These are phyloP conservation scores for Syzygium malaccense DNA, from an alignment of 441 rosid genomes.

Conservation along the genomic window DNA sequence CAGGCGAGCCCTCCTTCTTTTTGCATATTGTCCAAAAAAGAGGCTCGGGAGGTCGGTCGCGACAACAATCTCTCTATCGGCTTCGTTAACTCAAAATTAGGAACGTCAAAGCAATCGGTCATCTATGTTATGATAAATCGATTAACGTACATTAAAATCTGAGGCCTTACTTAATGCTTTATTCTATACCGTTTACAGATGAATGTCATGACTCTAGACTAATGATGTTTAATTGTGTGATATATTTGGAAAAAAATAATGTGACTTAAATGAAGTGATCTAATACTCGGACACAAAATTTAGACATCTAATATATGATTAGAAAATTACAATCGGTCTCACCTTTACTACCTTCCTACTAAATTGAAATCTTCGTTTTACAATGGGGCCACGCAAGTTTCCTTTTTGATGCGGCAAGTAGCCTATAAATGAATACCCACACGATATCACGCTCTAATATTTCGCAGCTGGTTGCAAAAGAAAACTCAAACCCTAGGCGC, in stretches of 20 bases:
- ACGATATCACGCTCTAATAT: background rate
- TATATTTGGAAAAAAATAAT: background rate
- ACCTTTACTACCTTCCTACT: too few relatives aligned
- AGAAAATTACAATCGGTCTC: too few relatives aligned
- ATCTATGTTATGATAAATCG: background rate
- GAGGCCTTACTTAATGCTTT: background rate
- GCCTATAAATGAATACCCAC: background rate
- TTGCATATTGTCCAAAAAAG: too few relatives aligned
- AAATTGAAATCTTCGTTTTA: too few relatives aligned
- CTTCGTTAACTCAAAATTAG: background rate
- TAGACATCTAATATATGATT: too few relatives aligned
- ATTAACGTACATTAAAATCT: too few relatives aligned
- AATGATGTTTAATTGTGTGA: background rate
- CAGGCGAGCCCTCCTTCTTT: too few relatives aligned
- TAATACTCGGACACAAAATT: too few relatives aligned
- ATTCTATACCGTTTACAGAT: background rate
- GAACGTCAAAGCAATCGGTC: background rate
- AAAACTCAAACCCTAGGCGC: background rate
- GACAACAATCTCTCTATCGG: background rate
- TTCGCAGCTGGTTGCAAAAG: background rate
- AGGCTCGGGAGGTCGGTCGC: too few relatives aligned
- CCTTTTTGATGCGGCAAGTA: background rate
- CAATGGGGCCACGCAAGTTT: background rate
- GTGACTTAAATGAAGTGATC: background rate
- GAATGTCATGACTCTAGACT: background rate